A percentile compares a stretch with the other conserved stretches of the same genome.
Conservation (phyloP, 2,329 filamentous ascomycete species). For the Epichloe baconii region DNA sequence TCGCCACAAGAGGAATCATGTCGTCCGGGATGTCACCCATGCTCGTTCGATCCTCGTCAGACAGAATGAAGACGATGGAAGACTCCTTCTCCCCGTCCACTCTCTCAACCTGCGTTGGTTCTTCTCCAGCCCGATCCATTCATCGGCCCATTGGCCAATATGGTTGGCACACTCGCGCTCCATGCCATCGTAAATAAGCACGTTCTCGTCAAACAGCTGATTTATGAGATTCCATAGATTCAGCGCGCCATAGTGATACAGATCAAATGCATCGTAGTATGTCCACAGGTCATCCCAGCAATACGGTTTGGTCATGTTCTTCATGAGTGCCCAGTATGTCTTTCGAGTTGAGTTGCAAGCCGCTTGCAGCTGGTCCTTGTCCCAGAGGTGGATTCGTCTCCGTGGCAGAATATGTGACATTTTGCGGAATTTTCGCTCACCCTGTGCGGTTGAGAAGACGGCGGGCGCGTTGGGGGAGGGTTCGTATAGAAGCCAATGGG, state of each 20-base stretch:
- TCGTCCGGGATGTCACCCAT: constrained; percentile 19
- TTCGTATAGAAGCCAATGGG: constrained; percentile 24
- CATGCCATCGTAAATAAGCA: constrained; percentile 17
- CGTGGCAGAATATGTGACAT: constrained; percentile 15
- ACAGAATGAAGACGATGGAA: constrained; percentile 16
- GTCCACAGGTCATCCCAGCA: constrained; percentile 30
- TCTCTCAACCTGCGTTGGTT: constrained; percentile 20
- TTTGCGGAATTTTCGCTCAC: constrained; percentile 16
- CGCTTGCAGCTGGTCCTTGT: constrained; percentile 24
- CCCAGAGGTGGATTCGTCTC: constrained; percentile 25
- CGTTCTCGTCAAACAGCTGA: constrained; percentile 28
- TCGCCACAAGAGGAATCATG: constrained; percentile 17
- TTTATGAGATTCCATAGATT: constrained; percentile 36
- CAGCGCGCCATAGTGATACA: constrained; percentile 32
- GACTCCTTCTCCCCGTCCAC: constrained; percentile 13
- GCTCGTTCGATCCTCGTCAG: constrained; percentile 13
- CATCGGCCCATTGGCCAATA: constrained; percentile 23
- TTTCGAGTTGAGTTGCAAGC: constrained; percentile 26
- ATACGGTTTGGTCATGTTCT: constrained; percentile 16
- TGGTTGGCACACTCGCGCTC: constrained; percentile 13
- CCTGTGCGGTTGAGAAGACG: constrained; percentile 26
- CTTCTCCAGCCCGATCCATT: constrained; percentile 18
- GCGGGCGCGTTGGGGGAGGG: constrained; percentile 18
- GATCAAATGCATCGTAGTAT: constrained; percentile 34
- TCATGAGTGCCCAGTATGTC: constrained; percentile 23